Conservation (phyloP, 2,329 filamentous ascomycete genomes). For the Alternaria tenuissima region DNA sequence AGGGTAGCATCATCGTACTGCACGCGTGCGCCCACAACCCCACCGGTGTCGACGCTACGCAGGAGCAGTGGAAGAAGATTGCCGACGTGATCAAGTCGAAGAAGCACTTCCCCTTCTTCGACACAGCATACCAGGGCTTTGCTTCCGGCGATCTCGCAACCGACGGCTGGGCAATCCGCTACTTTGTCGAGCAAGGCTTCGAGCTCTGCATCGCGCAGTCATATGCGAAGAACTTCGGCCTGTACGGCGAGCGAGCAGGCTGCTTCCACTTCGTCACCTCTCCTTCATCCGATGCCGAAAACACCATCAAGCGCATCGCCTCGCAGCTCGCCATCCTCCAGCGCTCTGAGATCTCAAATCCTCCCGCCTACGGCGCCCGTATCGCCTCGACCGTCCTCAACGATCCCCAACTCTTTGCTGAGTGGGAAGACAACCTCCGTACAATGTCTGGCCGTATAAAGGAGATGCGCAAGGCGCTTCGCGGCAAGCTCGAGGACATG, state of each 20-base stretch:
- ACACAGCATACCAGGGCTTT: conserved; percentile 97
- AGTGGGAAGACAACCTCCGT: conserved; percentile 91
- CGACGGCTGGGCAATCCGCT: conserved; percentile 90
- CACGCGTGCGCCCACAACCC: conserved; percentile 99
- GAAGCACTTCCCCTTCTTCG: conserved; percentile 97
- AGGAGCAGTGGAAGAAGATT: conserved; percentile 93
- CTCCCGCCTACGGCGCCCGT: conserved; percentile 90
- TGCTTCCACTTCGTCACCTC: conserved; percentile 93
- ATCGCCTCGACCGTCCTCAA: conserved; percentile 88
- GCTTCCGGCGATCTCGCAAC: conserved; percentile 86
- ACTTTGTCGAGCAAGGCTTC: conserved; percentile 95
- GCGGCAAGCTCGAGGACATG: conserved; percentile 81
- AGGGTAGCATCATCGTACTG: conserved; percentile 85
- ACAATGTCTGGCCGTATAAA: conserved; percentile 98
- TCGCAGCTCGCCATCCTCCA: conserved; percentile 94
- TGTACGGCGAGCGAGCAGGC: conserved; percentile 95
- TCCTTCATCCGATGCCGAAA: conserved; percentile 71
- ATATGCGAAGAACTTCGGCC: conserved; percentile 71
- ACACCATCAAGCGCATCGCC: conserved; percentile 70
- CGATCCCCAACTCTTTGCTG: conserved; percentile 78
- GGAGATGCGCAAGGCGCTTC: conserved; percentile 82
- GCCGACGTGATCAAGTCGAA: conserved; percentile 77
- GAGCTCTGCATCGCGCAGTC: conserved; percentile 62
- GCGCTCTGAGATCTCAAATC: conserved; percentile 96
- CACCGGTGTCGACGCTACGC: conserved; percentile 92